phyloP scores from a whole-genome alignment of 768 basidiomycete genomes.

The Panaeolus papilionaceus region DNA sequence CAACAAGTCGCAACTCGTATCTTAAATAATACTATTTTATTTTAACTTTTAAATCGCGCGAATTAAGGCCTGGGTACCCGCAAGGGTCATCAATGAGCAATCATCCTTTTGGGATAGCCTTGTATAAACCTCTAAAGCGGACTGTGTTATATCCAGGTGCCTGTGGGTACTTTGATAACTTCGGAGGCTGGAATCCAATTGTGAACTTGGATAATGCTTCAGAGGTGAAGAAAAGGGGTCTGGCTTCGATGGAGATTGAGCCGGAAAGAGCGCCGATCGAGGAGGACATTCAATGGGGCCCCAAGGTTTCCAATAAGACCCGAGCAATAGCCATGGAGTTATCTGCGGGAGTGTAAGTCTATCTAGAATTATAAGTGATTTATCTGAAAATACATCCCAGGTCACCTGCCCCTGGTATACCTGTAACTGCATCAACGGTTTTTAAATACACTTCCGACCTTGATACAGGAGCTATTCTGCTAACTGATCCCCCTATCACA shows the following conservation, averaged over 20 bases:
- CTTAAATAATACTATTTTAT: too few relatives aligned
- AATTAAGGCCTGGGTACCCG: too few relatives aligned
- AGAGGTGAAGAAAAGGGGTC: conserved; percentile 21
- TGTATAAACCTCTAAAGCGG: conserved; percentile 26
- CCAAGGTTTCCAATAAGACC: conserved; percentile 26
- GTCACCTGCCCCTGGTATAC: conserved; percentile 25
- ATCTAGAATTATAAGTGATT: neutral
- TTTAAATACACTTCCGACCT: conserved; percentile 28
- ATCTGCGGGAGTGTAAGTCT: conserved; percentile 30
- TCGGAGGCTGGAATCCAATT: conserved; percentile 31
- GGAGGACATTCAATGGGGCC: conserved; percentile 30
- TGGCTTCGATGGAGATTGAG: conserved; percentile 22
- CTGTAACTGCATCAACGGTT: conserved; percentile 28
- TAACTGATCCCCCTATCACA: conserved; percentile 29
- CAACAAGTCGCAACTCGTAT: too few relatives aligned
- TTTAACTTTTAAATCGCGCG: too few relatives aligned
- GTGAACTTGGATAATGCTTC: conserved; percentile 25
- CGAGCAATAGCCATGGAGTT: conserved; percentile 26
- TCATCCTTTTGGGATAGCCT: conserved; percentile 32
- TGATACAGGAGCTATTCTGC: conserved; percentile 28
- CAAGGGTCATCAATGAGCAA: too few relatives aligned
- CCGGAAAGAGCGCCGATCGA: conserved; percentile 29
- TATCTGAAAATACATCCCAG: conserved; percentile 16
- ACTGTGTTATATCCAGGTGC: conserved; percentile 26
- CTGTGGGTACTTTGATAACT: conserved; percentile 32